Base-by-base conservation (phyloP, 768 basidiomycete species). In the Panaeolus cyanescens region DNA sequence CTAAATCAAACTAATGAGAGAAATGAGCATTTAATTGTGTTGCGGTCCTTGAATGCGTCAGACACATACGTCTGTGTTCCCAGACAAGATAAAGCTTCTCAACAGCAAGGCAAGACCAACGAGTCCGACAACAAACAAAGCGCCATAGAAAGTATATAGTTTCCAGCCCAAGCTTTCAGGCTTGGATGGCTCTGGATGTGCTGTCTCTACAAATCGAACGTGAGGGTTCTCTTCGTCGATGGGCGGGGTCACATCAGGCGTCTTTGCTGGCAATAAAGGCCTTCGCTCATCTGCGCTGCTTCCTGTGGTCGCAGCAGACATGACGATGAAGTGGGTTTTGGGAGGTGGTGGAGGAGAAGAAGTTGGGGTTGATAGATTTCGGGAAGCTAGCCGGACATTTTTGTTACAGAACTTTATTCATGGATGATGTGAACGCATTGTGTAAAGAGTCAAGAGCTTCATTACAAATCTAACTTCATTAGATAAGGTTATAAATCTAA, bases 1-100 rank as follows among this genome's bases (percentile, higher is more conserved):
- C 75, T 10, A 92, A 76, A 72, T 99, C 95, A 64, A 98, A 96
- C 87, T 96, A 71, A 58, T n/a, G 36, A 20, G 28, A 36, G 34
- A 56, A n/a, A 31, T 55, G 40, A 53, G 10, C 17, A 31, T 22
- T 42, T 39, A 53, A 54, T 34, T 13, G 15, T 9, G 54, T 17
- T 37, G 37, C 8, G 32, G n/a, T 32, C 30, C 32, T 42, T 50
- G 13, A 55, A 33, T 28, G 30, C 36, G 25, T 37, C 37, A 54
- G 10, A 22, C 20, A 72, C 86, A 59, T 60, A 91, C 90, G 42
- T 90, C 80, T 10, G 84, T 80, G 70, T 92, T 87, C 22, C 82
- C 88, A 7, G 86, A 78, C 40, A 90, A 87, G 9, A 90, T 83
- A 67, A 90, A 87, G 3, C 85, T 88, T 65, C 91, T 90, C 70